phyloP scores from a whole-genome alignment of 371 early-diverging fungal genomes.

The Apophysomyces variabilis region DNA sequence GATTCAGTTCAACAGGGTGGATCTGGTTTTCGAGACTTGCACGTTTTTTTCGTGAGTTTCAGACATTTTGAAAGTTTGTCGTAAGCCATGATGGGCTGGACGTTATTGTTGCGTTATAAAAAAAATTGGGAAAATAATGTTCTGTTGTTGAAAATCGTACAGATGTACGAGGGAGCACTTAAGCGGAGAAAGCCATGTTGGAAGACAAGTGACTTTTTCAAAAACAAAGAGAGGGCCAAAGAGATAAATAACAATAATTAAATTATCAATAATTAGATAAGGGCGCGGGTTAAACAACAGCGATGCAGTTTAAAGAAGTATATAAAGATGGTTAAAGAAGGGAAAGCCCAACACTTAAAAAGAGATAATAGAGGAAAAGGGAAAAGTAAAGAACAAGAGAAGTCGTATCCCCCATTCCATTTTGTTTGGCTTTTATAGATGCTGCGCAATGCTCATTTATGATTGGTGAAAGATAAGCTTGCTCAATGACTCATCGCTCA shows the following conservation, averaged over 20 bases:
- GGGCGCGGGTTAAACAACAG: neutral
- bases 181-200: conserved; percentile 30
- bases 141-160: conserved; percentile 15
- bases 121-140: conserved; percentile 12
- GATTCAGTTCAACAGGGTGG: conserved; percentile 21
- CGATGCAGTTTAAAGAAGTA: conserved; percentile 2
- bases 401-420: neutral
- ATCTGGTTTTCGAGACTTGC: conserved; percentile 26
- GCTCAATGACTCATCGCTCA: conserved; percentile 5
- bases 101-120: conserved; percentile 10
- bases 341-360: neutral
- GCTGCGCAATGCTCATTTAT: conserved; percentile 1
- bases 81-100: conserved; percentile 30
- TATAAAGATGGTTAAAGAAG: neutral
- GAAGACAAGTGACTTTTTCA: conserved; percentile 15
- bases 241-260: conserved; percentile 12
- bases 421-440: conserved; percentile 8
- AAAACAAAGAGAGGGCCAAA: neutral
- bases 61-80: conserved; percentile 22
- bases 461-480: conserved; percentile 13
- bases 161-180: conserved; percentile 24
- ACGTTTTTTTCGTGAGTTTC: conserved; percentile 25
- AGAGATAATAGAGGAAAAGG: neutral
- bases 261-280: neutral
- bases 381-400: conserved; percentile 13